Percentiles rank a stretch among this genome's conserved stretches.
Conservation (phyloP, 1,139 yeast genomes). For the Debaryomycetaceae sp. region DNA sequence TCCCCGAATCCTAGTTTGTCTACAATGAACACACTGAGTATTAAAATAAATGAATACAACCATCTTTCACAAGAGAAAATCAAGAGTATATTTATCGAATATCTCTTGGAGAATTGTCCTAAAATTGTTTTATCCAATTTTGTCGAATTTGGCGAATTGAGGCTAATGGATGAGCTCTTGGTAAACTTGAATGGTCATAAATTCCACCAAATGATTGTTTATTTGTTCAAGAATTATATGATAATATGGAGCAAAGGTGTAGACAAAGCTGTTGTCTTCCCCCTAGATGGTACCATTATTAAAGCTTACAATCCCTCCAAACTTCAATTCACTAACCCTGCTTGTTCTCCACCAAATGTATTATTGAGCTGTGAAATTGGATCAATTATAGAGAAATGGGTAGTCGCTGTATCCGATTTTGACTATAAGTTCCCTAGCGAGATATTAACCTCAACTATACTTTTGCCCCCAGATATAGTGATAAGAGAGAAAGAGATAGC, state of each 20-base stretch:
- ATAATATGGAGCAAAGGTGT: slow-evolving; percentile 17
- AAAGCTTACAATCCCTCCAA: slow-evolving; percentile 17
- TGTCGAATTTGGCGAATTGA: slow-evolving; percentile 30
- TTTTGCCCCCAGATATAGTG: slow-evolving; percentile 9
- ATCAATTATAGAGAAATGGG: slow-evolving; percentile 44
- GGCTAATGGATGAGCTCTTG: slow-evolving; percentile 34
- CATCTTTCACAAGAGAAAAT: slow-evolving; percentile 20
- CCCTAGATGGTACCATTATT: slow-evolving; percentile 9
- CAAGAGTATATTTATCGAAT: slow-evolving; percentile 27
- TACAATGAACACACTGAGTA: slow-evolving; percentile 15
- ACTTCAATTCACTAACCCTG: slow-evolving; percentile 10
- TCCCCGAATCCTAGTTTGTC: slow-evolving; percentile 19
- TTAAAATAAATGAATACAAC: slow-evolving; percentile 15
- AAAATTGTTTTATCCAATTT: slow-evolving; percentile 22
- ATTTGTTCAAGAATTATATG: slow-evolving; percentile 32
- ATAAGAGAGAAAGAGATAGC: background rate
- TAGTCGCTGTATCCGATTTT: slow-evolving; percentile 37
- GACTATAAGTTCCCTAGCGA: slow-evolving; percentile 31
- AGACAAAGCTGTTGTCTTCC: slow-evolving; percentile 9
- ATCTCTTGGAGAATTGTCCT: slow-evolving; percentile 22
- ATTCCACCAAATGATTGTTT: slow-evolving; percentile 18
- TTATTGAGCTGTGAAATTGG: slow-evolving; percentile 20
- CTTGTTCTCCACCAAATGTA: slow-evolving; percentile 1
- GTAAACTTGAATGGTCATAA: slow-evolving; percentile 13
- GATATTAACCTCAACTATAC: slow-evolving; percentile 35